Base-by-base conservation (phyloP, 805 yeast genomes). In the Cyberlindnera galapagoensis region DNA sequence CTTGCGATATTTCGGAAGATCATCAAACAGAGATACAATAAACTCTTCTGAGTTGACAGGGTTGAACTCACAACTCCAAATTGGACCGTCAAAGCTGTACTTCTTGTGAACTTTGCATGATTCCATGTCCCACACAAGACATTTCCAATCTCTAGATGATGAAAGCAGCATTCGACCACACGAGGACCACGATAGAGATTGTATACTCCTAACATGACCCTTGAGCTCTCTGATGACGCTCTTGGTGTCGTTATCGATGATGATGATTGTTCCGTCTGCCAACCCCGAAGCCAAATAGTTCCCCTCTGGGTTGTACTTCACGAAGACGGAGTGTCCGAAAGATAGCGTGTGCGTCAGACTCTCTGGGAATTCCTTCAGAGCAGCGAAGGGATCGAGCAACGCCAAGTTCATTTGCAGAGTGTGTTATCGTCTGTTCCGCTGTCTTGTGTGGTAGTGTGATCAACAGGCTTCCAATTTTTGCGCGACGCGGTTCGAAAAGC, bases 351-450 rank as follows among this genome's bases (percentile, higher is more conserved):
- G 76, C 2, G 81, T 71, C n/a, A 85, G 69, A 2, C 80, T 70
- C 39, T 88, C 95, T 0, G 97, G 97, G 47, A 73, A 88, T 51
- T 88, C 97, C 49, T 85, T 86, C 14, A 94, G 80, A 15, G 90
- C 87, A 2, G 90, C 76, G 55, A 86, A 85, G 4, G 97, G 97
- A 56, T 88, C 97, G 42, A 84, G 73, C 16, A 90, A 66, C 8
- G 92, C 67, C 21, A 87, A 63, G 55, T 88, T 88, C 92, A 84
- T 84, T n/a, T n/a, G n/a, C n/a, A n/a, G 17, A 20, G 5, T 7
- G 8, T n/a, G 14, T 13, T 18, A 11, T 12, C 9, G 4, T 18
- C 16, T 27, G 18, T 12, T n/a, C 28, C 25, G 18, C 11, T 28
- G n/a, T n/a, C n/a, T n/a, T n/a, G n/a, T n/a, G n/a, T n/a, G n/a